Evolutionary conservation across 108 stramenopile species (phyloP).

Genomic region (Discostella stelligeroides): DNA sequence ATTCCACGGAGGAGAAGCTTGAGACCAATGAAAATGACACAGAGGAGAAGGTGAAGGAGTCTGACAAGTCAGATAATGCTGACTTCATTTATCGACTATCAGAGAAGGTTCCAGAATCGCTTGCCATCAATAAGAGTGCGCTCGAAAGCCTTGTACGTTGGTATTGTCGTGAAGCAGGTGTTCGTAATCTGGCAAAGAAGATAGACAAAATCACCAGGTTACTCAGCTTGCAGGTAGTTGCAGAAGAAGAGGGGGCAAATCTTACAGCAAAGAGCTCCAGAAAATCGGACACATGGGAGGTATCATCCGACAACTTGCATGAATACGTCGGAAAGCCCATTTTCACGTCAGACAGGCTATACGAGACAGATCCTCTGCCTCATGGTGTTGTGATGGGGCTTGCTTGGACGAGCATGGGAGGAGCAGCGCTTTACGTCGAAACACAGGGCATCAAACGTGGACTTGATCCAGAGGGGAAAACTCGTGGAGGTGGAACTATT

Average conservation of each 20-base stretch:
- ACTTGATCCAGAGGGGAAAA: slow-evolving; percentile 69
- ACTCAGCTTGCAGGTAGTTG: slow-evolving; percentile 85
- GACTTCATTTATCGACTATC: slow-evolving; percentile 50
- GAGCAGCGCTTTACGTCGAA: slow-evolving; percentile 96
- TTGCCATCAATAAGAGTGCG: slow-evolving; percentile 75
- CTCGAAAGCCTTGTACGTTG: slow-evolving; percentile 92
- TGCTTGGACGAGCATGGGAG: slow-evolving; percentile 97
- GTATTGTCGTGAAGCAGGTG: slow-evolving; percentile 98
- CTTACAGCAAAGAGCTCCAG: slow-evolving; percentile 78
- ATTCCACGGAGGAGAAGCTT: slow-evolving; percentile 28
- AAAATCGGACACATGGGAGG: slow-evolving; percentile 72
- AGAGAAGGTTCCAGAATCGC: slow-evolving; percentile 64
- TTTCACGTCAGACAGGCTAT: slow-evolving; percentile 91
- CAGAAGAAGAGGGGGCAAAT: slow-evolving; percentile 77
- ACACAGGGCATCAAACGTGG: slow-evolving; percentile 88
- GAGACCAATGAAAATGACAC: slow-evolving; percentile 27
- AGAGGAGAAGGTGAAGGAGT: slow-evolving; percentile 15
- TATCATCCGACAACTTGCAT: slow-evolving; percentile 70
- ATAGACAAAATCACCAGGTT: slow-evolving; percentile 95
- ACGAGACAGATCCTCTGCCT: slow-evolving; percentile 88
- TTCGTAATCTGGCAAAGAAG: slow-evolving; percentile 94
- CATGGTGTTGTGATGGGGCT: slow-evolving; percentile 98
- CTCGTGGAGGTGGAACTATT: slow-evolving; percentile 70
- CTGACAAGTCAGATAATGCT: slow-evolving; percentile 17
- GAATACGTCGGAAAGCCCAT: slow-evolving; percentile 96